A percentile compares a stretch with the other conserved stretches of the same genome.
Evolutionary conservation across 73 alveolate species (phyloP).

Genomic region (Paramecium biaurelia): DNA sequence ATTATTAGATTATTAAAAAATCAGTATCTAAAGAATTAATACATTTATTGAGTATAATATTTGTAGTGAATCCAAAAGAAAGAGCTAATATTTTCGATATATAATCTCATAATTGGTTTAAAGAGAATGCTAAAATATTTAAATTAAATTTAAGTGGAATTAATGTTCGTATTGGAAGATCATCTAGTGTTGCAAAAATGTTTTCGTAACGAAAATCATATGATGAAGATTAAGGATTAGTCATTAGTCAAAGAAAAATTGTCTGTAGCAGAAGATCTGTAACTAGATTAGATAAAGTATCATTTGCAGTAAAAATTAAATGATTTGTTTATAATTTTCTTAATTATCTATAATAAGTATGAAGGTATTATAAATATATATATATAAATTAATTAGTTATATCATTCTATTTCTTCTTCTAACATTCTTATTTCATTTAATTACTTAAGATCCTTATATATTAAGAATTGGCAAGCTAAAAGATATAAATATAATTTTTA

Average conservation of each 20-base stretch:
- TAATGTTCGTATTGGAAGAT: not conserved
- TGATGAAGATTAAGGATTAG: not conserved
- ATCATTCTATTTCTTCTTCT: slow-evolving; percentile 44
- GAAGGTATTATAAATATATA: not conserved
- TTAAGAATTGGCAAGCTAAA: not conserved
- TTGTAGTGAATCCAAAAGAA: not conserved
- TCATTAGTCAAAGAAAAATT: not conserved
- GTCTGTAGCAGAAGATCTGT: not conserved
- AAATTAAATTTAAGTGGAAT: not conserved
- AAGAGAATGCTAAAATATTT: not conserved
- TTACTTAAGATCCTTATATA: not conserved
- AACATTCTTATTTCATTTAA: slow-evolving; percentile 3
- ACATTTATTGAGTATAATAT: not conserved
- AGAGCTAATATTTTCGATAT: not conserved
- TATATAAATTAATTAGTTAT: slow-evolving; percentile 28
- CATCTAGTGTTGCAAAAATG: not conserved
- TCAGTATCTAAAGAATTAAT: not conserved
- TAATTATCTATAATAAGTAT: not conserved
- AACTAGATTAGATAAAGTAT: not conserved
- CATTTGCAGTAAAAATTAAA: not conserved
- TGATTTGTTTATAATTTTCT: not conserved
- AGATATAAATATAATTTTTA: not conserved
- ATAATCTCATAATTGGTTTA: not conserved
- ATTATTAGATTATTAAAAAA: not conserved
- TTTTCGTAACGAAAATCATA: not conserved